These are phyloP conservation scores for Suillus weaverae DNA, from an alignment of 768 basidiomycete species.

Conservation along the genomic window DNA sequence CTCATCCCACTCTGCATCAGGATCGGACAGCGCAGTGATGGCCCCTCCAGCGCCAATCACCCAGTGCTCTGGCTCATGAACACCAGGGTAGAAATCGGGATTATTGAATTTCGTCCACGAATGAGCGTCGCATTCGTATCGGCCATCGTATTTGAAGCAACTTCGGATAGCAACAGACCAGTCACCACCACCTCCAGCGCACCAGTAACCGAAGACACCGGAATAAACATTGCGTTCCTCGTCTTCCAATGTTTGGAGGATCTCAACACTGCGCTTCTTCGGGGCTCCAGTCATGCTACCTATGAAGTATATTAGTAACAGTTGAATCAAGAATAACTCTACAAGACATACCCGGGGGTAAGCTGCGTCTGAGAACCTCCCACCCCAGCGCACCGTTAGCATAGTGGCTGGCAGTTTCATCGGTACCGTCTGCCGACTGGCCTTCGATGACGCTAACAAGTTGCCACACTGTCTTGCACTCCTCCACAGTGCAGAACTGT, in stretches of 20 bases:
- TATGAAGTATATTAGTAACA: conserved; percentile 28
- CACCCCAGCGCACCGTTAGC: conserved; percentile 59
- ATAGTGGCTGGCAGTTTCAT: conserved; percentile 36
- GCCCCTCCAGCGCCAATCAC: conserved; percentile 91
- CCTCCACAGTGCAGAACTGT: conserved; percentile 86
- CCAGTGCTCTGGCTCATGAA: conserved; percentile 55
- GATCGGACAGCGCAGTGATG: conserved; percentile 89
- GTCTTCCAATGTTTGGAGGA: conserved; percentile 78
- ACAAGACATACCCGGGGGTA: conserved; percentile 73
- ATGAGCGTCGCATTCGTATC: conserved; percentile 13
- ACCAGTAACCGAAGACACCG: conserved; percentile 92
- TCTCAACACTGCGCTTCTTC: conserved; percentile 90
- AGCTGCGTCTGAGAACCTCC: conserved; percentile 73
- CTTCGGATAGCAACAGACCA: conserved; percentile 95
- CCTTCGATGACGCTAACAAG: conserved; percentile 94
- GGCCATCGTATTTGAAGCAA: conserved; percentile 72
- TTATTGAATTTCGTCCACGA: conserved; percentile 14
- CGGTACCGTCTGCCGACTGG: conserved; percentile 37
- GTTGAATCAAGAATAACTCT: neutral
- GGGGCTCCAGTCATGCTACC: conserved; percentile 98
- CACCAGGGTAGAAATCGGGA: conserved; percentile 1
- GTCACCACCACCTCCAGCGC: conserved; percentile 84
- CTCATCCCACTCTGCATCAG: conserved; percentile 91
- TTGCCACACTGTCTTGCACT: conserved; percentile 94
- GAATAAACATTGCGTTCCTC: conserved; percentile 80